These are phyloP conservation scores for Clonostachys rhizophaga DNA, from an alignment of 2,329 filamentous ascomycete species.

Conservation along the genomic window DNA sequence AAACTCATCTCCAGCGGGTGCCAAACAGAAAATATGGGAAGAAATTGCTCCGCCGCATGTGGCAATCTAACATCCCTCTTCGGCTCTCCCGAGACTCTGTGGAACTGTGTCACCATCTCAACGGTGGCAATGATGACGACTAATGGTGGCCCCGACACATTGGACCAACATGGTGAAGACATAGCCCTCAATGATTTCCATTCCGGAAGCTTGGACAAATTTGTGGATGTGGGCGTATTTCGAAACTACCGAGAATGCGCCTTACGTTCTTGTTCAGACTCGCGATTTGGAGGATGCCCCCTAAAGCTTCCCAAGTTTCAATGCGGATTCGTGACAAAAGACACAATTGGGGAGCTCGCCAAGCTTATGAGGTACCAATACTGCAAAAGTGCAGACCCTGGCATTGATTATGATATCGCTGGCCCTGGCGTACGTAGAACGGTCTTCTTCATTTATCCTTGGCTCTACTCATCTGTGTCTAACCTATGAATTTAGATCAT, in stretches of 20 bases:
- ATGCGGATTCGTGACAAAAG: neutral
- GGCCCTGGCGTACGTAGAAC: conserved; percentile 2
- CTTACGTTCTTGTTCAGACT: neutral
- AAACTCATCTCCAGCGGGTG: neutral
- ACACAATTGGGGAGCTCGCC: neutral
- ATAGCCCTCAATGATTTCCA: too few species aligned
- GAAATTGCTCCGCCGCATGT: conserved; percentile 2
- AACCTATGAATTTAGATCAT: neutral
- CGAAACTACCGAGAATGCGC: neutral
- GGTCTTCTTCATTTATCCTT: too few species aligned
- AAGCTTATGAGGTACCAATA: neutral
- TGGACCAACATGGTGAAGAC: too few species aligned
- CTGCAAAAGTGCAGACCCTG: neutral
- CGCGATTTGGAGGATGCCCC: neutral
- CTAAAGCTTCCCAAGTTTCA: neutral
- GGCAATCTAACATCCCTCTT: conserved; percentile 4
- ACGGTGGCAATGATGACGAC: conserved; percentile 1
- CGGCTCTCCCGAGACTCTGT: conserved; percentile 1
- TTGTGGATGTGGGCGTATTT: neutral
- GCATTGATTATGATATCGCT: conserved; percentile 6
- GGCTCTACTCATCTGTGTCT: too few species aligned
- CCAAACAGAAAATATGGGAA: neutral
- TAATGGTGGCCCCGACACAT: too few species aligned
- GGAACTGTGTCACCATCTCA: conserved; percentile 5
- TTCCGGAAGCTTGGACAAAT: conserved; percentile 1